Evolutionary conservation across 1,139 yeast species (phyloP), one percentile per base, ranked within the genome.

Genomic region (Debaryomyces nepalensis): DNA sequence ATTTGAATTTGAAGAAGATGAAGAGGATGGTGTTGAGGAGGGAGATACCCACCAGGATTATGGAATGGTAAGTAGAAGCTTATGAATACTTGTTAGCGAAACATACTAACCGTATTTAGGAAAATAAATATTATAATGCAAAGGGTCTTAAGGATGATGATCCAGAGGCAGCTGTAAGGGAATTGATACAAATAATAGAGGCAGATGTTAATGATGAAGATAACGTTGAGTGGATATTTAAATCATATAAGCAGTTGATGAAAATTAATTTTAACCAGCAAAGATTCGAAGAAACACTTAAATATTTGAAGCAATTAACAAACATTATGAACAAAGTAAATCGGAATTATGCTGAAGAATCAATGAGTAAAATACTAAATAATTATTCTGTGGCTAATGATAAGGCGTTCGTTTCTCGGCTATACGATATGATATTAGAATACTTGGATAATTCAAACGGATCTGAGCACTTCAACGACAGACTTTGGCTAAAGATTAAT

Each of bases 131-230:
- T 58, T 84, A 83, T 57, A 68, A 70, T 39, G 89, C 87, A 8
- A 84, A 84, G 53, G 74, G 77, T 1, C 53, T 73, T 38, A 82
- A 84, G 54, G 88, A 83, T 49, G 90, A 84, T 37, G 80, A 82
- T 35, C 64, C 70, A 0, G 55, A 54, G 1, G 64, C 56, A 8
- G 86, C 88, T 0, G 54, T 77, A n/a, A 59, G 52, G 3, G 69
- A 67, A 44, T 76, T 82, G 42, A 51, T 55, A 7, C 57, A 57
- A 15, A 68, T 79, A 2, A 57, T 73, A 1, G 54, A 52, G 0
- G 44, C 45, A 5, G 58, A 53, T 12, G 52, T 42, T 2, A 23
- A 31, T 5, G 41, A 33, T 31, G 62, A 58, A 23, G 59, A 56
- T 9, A 53, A 54, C 12, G 44, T 52, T 4, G 68, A 65, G 30